phyloP scores from a whole-genome alignment of 208 protist species.

The Trypanosoma brucei region DNA sequence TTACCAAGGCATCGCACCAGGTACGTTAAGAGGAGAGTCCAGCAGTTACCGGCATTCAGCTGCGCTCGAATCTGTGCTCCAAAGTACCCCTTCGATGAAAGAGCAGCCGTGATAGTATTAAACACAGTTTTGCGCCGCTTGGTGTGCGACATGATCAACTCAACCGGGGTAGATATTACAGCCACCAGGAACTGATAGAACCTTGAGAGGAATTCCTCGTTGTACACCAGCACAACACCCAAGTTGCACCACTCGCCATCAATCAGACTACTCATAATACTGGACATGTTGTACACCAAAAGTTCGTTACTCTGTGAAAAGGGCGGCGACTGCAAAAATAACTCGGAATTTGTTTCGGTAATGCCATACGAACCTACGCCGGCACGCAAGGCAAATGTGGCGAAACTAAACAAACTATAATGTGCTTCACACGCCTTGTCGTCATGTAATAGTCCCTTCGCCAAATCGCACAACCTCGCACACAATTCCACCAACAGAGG shows the following conservation, averaged over 20 bases:
- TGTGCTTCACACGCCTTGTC: constrained; percentile 34
- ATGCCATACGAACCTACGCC: not conserved
- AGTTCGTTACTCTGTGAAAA: constrained; percentile 13
- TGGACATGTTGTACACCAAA: constrained; percentile 65
- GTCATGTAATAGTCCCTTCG: constrained; percentile 30
- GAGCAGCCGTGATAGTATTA: constrained; percentile 38
- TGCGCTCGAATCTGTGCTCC: constrained; percentile 30
- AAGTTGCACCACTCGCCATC: constrained; percentile 69
- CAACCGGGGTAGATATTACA: constrained; percentile 51
- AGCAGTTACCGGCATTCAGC: constrained; percentile 46
- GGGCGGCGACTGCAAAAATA: not conserved
- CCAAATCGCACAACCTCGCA: constrained; percentile 37
- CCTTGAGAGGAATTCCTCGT: constrained; percentile 45
- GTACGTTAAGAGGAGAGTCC: constrained; percentile 52
- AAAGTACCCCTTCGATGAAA: constrained; percentile 35
- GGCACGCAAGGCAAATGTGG: constrained; percentile 27
- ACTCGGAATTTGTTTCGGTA: not conserved
- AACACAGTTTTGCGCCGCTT: constrained; percentile 42
- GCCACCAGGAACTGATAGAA: constrained; percentile 56
- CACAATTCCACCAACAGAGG: constrained; percentile 46
- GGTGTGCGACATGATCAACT: constrained; percentile 57
- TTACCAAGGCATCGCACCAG: constrained; percentile 55
- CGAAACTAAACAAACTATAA: constrained; percentile 55
- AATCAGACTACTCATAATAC: constrained; percentile 63
- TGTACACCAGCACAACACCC: constrained; percentile 69